phyloP scores from a whole-genome alignment of 257 asterid genomes.

The Craterostigma plantagineum region DNA sequence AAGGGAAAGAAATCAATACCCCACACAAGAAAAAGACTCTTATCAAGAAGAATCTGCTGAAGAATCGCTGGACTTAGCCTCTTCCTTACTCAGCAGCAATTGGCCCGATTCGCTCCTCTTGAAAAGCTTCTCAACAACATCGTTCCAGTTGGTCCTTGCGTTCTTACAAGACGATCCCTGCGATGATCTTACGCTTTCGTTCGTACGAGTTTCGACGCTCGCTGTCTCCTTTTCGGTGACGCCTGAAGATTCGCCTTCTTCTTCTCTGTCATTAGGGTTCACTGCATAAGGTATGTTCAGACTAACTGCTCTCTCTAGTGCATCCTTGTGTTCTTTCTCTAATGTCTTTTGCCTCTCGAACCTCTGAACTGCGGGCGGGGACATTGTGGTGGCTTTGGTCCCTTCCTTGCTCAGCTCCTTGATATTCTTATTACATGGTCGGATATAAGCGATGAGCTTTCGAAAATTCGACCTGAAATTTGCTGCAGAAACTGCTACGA shows the following conservation, averaged over 20 bases:
- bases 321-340: conserved; percentile 84
- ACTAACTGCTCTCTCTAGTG: conserved; percentile 73
- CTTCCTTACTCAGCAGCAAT: conserved; percentile 13
- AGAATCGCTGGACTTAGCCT: too few species aligned
- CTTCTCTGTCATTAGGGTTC: conserved; percentile 15
- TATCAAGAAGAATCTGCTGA: too few species aligned
- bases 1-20: too few species aligned
- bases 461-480: too few species aligned
- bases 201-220: conserved; percentile 11
- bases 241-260: conserved; percentile 13
- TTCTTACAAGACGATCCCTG: conserved; percentile 10
- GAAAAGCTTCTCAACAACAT: conserved; percentile 42
- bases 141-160: conserved; percentile 59
- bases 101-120: conserved; percentile 30
- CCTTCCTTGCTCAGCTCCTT: conserved; percentile 30
- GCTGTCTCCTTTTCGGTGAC: conserved; percentile 18
- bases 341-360: conserved; percentile 43
- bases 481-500: conserved; percentile 3
- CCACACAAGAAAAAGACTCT: too few species aligned
- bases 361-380: conserved; percentile 53
- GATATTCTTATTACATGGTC: conserved; percentile 20
- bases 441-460: too few species aligned
- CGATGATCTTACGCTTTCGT: conserved; percentile 7
- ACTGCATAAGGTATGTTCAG: conserved; percentile 83
- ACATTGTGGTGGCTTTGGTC: conserved; percentile 20